Evolutionary conservation across 148 eudicot genomes (phyloP).

Genomic region (Cornus kousa): DNA sequence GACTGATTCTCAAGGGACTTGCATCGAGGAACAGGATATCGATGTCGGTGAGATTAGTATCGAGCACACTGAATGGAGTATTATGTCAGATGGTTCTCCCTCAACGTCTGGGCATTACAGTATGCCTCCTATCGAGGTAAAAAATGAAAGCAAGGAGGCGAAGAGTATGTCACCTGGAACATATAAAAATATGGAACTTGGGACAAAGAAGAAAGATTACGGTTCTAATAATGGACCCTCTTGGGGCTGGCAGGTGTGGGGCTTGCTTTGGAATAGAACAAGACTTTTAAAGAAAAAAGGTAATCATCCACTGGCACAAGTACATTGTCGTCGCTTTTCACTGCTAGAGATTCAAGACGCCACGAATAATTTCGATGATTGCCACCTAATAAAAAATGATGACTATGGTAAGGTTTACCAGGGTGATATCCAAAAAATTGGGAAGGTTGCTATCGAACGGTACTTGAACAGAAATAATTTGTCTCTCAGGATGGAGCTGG

Average conservation of each 20-base stretch:
- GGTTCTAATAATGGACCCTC: not conserved
- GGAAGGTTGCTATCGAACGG: conserved; percentile 8
- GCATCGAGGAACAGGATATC: not conserved
- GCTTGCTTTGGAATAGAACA: not conserved
- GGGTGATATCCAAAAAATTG: not conserved
- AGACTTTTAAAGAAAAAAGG: too few relatives aligned
- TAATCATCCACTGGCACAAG: too few relatives aligned
- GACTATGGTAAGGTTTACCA: not conserved
- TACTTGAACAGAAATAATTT: not conserved
- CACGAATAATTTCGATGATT: conserved; percentile 5
- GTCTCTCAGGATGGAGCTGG: not conserved
- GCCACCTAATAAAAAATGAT: not conserved
- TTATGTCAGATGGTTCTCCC: not conserved
- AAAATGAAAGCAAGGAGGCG: not conserved
- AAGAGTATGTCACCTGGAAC: not conserved
- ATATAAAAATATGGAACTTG: too few relatives aligned
- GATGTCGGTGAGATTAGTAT: not conserved
- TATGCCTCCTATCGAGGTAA: too few relatives aligned
- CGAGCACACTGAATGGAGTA: not conserved
- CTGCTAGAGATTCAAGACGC: conserved; percentile 8
- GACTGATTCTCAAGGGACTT: not conserved
- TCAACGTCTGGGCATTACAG: too few relatives aligned
- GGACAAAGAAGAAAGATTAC: too few relatives aligned
- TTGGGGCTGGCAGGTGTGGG: not conserved
- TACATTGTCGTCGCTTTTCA: not conserved